Percentiles rank a stretch among this genome's conserved stretches.
Conservation (phyloP, 2,329 filamentous ascomycete species). For the Dryadomyces quercus-mongolicae region DNA sequence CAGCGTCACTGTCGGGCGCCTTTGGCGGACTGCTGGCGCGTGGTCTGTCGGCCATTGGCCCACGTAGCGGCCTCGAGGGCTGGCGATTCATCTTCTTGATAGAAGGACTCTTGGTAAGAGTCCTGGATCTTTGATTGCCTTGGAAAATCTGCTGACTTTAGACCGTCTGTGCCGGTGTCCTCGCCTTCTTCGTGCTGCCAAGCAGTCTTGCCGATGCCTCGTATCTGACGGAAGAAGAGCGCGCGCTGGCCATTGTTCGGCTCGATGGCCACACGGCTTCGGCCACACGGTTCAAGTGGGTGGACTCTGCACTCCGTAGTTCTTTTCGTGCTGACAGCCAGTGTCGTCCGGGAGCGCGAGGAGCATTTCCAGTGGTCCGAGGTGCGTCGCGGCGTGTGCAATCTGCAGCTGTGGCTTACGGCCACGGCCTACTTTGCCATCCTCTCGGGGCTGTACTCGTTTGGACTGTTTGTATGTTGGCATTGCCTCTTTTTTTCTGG, state of each 20-base stretch:
- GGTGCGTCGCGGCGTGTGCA: conserved; percentile 47
- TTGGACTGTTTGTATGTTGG: conserved; percentile 46
- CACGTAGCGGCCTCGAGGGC: conserved; percentile 36
- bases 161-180: conserved; percentile 40
- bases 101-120: conserved; percentile 37
- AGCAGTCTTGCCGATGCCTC: conserved; percentile 39
- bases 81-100: conserved; percentile 55
- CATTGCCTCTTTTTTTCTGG: too few relatives aligned
- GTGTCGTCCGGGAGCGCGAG: conserved; percentile 8
- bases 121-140: neutral
- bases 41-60: conserved; percentile 47
- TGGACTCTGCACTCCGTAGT: neutral
- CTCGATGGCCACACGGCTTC: conserved; percentile 16
- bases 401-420: conserved; percentile 50
- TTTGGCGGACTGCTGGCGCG: conserved; percentile 52
- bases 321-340: neutral
- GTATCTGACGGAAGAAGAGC: conserved; percentile 42
- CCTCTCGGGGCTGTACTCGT: conserved; percentile 46
- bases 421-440: conserved; percentile 50
- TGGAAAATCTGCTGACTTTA: conserved; percentile 13
- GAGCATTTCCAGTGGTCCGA: conserved; percentile 50
- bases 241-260: conserved; percentile 32
- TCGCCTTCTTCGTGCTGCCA: conserved; percentile 42
- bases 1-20: conserved; percentile 51
- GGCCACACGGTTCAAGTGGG: neutral